These are phyloP conservation scores for Sequoiadendron giganteum DNA, from an alignment of 75 land plant species.

Conservation along the genomic window DNA sequence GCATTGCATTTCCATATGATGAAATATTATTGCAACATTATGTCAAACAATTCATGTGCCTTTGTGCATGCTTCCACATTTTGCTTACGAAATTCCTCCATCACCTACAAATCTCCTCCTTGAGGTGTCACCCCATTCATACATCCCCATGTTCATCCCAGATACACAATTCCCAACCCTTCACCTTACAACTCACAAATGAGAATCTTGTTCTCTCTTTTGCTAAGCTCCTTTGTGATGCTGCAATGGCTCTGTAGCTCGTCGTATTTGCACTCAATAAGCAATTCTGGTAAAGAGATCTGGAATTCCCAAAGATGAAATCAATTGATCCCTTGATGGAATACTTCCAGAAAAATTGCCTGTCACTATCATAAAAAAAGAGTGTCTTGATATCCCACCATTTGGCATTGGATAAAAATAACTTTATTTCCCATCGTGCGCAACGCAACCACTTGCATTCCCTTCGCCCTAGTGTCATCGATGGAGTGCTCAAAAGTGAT, in stretches of 20 bases:
- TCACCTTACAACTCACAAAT: slow-evolving; percentile 53
- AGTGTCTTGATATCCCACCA: slow-evolving; percentile 78
- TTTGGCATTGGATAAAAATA: slow-evolving; percentile 48
- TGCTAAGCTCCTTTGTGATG: slow-evolving; percentile 54
- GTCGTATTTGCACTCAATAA: slow-evolving; percentile 39
- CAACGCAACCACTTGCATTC: slow-evolving; percentile 73
- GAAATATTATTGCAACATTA: too few relatives aligned
- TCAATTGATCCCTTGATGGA: slow-evolving; percentile 79
- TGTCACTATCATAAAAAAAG: slow-evolving; percentile 67
- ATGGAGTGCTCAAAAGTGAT: slow-evolving; percentile 70
- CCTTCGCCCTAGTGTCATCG: slow-evolving; percentile 46
- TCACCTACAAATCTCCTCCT: slow-evolving; percentile 18
- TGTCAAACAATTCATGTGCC: too few relatives aligned
- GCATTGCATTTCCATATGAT: too few relatives aligned
- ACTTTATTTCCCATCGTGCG: slow-evolving; percentile 67
- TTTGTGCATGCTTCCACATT: too few relatives aligned
- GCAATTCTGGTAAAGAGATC: slow-evolving; percentile 77
- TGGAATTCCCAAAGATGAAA: slow-evolving; percentile 74
- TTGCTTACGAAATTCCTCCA: too few relatives aligned
- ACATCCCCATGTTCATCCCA: slow-evolving; percentile 96
- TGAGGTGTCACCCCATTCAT: slow-evolving; percentile 58
- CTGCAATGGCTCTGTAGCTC: slow-evolving; percentile 65
- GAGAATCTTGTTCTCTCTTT: slow-evolving; percentile 68
- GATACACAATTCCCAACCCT: slow-evolving; percentile 45
- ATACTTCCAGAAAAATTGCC: slow-evolving; percentile 67